Conservation (phyloP, 2,329 filamentous ascomycete species). For the Hypoxylon sp. region DNA sequence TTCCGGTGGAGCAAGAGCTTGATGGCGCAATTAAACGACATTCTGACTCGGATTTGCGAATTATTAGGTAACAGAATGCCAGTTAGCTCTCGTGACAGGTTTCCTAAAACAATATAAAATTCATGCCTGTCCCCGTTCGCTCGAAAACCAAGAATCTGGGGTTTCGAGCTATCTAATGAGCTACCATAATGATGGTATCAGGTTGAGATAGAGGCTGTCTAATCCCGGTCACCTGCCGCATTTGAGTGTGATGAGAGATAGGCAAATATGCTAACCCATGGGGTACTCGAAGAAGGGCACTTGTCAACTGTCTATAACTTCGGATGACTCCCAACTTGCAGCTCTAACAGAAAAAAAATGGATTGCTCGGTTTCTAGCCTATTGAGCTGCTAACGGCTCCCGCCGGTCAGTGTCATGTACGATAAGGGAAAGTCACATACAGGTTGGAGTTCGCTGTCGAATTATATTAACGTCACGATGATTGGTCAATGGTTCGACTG, state of each 20-base stretch:
- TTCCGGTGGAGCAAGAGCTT: constrained; percentile 36
- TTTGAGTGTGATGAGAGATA: constrained; percentile 38
- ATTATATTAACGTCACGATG: constrained; percentile 34
- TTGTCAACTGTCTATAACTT: constrained; percentile 42
- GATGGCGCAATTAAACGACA: constrained; percentile 45
- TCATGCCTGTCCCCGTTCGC: constrained; percentile 12
- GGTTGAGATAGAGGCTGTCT: constrained; percentile 17
- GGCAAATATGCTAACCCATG: constrained; percentile 33
- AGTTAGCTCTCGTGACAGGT: constrained; percentile 36
- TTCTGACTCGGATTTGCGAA: constrained; percentile 39
- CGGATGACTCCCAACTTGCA: constrained; percentile 22
- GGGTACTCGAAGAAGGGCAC: constrained; percentile 10
- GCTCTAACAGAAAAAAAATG: neutral
- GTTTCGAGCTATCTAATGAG: constrained; percentile 27
- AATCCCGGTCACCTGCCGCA: constrained; percentile 43
- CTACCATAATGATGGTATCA: constrained; percentile 11
- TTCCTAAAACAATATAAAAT: constrained; percentile 41
- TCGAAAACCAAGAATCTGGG: constrained; percentile 4
- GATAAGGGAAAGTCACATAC: constrained; percentile 44
- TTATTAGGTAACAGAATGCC: constrained; percentile 42
- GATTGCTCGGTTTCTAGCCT: constrained; percentile 17
- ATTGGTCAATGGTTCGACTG: constrained; percentile 45
- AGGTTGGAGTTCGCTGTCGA: constrained; percentile 36
- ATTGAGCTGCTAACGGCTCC: constrained; percentile 22
- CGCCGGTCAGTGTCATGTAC: constrained; percentile 29